phyloP scores from a whole-genome alignment of 768 basidiomycete genomes.

The Pisolithus albus region DNA sequence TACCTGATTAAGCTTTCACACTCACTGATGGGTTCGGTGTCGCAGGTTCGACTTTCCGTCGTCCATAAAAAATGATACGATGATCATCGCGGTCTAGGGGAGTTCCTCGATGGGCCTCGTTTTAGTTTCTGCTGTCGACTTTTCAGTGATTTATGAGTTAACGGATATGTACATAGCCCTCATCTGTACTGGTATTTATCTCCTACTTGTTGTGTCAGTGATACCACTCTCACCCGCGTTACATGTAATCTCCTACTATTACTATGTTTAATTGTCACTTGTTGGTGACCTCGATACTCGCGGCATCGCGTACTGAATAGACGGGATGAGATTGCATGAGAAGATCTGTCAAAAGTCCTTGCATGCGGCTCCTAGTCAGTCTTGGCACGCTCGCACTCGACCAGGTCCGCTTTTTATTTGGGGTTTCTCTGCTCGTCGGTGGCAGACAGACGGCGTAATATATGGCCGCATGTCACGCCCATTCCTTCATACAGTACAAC shows the following conservation, averaged over 20 bases:
- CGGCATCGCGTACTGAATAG: no score
- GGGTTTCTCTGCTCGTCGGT: no score
- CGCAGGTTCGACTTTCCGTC: conserved; percentile 3
- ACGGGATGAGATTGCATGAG: no score
- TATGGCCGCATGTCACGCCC: no score
- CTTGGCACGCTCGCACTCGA: no score
- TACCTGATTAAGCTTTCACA: conserved; percentile 3
- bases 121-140: not conserved
- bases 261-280: no score
- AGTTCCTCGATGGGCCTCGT: not conserved
- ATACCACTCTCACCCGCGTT: not conserved
- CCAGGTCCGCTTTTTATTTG: no score
- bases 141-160: conserved; percentile 14
- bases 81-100: conserved; percentile 11
- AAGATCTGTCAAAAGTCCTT: no score
- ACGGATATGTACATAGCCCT: conserved; percentile 5
- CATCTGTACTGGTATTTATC: conserved; percentile 8
- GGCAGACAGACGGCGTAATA: no score
- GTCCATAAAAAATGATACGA: not conserved
- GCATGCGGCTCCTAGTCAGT: no score
- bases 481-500: no score
- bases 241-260: not conserved
- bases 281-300: no score
- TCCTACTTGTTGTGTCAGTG: not conserved
- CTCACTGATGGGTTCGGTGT: not conserved